Base-by-base conservation (phyloP, 2,329 filamentous ascomycete species). In the Talaromyces sp. region DNA sequence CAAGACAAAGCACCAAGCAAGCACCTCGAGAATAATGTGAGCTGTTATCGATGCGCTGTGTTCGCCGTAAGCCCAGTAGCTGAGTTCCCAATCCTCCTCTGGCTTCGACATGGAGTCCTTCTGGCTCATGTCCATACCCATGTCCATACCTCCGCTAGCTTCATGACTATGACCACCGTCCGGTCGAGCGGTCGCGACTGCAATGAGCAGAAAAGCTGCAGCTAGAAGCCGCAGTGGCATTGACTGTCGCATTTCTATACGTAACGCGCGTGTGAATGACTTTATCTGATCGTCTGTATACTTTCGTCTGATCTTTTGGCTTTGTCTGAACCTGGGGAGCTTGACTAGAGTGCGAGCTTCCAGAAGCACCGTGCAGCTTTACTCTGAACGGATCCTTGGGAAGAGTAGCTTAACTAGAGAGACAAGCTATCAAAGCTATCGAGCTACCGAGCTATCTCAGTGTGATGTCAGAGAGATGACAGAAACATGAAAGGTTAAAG, bases 1-100 rank as follows among this genome's bases (percentile, higher is more conserved):
- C 63, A 94, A 82, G 58, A 90, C 73, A 63, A 93, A 83, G 41
- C 90, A 82, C 91, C 92, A 95, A 9, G 85, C 85, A 9, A 90
- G 64, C 2, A 87, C 78, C 88, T 93, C 92, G 54, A 91, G 79
- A 5, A 77, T 80, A 64, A 93, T 89, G 72, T 95, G 92, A 65
- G 85, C 84, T 71, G 90, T 83, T 70, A 95, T 88, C 59, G 75
- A 68, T 48, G 74, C 73, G 5, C 73, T 72, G 66, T 81, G 75
- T 68, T 79, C 74, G 27, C 72, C 73, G 63, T 79, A 76, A 10
- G 76, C 74, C 62, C 79, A 81, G 69, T 82, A 82, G 65, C 79
- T 82, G 3, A 65, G 61, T 24, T 74, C 71, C 22, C 72, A 71
- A n/a, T 76, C 68, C n/a, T 67, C 64, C 19, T 54, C 65, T 31